Percentiles rank a stretch among this genome's conserved stretches.
These are phyloP conservation scores for Geum urbanum DNA, from an alignment of 306 rosid species.

Conservation along the genomic window DNA sequence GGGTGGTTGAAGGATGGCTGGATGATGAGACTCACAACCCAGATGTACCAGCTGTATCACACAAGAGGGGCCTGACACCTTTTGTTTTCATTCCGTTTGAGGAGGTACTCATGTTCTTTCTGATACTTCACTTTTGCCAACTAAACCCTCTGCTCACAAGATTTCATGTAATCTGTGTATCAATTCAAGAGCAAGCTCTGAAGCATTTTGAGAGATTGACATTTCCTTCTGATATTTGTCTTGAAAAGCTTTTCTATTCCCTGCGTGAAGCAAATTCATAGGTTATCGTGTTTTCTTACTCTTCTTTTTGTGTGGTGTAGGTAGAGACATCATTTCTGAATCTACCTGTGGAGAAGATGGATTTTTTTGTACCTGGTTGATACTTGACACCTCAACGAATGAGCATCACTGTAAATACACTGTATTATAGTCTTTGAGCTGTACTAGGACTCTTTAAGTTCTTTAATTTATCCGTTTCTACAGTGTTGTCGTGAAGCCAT, in stretches of 20 bases:
- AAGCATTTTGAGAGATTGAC: background rate
- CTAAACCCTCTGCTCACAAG: background rate
- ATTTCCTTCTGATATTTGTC: background rate
- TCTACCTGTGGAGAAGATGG: constrained; percentile 94
- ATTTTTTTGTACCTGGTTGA: constrained; percentile 82
- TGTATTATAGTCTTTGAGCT: constrained; percentile 1
- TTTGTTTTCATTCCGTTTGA: constrained; percentile 86
- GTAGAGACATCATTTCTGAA: constrained; percentile 78
- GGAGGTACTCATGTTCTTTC: constrained; percentile 43
- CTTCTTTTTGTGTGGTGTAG: constrained; percentile 29
- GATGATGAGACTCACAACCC: constrained; percentile 98
- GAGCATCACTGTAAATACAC: constrained; percentile 40
- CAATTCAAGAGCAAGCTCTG: background rate
- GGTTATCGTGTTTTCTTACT: background rate
- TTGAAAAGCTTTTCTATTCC: background rate
- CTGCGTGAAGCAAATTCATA: background rate
- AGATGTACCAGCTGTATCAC: constrained; percentile 89
- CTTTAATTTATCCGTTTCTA: constrained; percentile 11
- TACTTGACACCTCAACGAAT: constrained; percentile 28
- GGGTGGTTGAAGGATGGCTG: constrained; percentile 81
- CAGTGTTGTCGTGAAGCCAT: constrained; percentile 7
- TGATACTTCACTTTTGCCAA: background rate
- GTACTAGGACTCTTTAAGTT: constrained; percentile 3
- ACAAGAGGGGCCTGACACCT: constrained; percentile 78
- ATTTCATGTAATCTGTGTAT: background rate